phyloP scores from a whole-genome alignment of 768 basidiomycete species.

The Hygrophorus pudorinus region DNA sequence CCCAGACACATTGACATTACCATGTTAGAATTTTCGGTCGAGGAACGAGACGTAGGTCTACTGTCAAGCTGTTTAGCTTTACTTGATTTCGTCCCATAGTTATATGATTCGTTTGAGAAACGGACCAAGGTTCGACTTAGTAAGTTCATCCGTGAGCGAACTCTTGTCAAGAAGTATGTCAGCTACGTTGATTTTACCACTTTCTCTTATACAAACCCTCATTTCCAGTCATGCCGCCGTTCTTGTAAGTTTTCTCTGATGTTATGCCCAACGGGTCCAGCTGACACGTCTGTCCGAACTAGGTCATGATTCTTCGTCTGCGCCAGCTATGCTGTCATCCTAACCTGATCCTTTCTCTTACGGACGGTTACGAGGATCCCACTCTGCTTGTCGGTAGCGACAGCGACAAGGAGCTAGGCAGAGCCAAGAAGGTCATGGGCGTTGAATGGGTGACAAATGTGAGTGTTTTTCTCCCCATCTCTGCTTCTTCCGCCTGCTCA shows the following conservation, averaged over 20 bases:
- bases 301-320: slow-evolving; percentile 69
- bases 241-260: slow-evolving; percentile 25
- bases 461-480: slow-evolving; percentile 1
- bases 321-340: slow-evolving; percentile 71
- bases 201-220: no score
- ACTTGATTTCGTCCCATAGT: slow-evolving; percentile 19
- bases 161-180: slow-evolving; percentile 61
- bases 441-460: slow-evolving; percentile 31
- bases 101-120: slow-evolving; percentile 52
- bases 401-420: slow-evolving; percentile 44
- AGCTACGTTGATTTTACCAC: background rate
- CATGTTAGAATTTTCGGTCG: slow-evolving; percentile 48
- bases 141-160: slow-evolving; percentile 52
- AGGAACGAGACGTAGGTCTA: slow-evolving; percentile 49
- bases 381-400: slow-evolving; percentile 36
- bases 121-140: slow-evolving; percentile 44
- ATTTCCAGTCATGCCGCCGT: slow-evolving; percentile 34
- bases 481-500: background rate
- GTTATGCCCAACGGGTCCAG: background rate
- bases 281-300: background rate
- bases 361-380: slow-evolving; percentile 41
- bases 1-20: slow-evolving; percentile 50
- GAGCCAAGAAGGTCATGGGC: slow-evolving; percentile 42
- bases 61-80: background rate
- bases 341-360: slow-evolving; percentile 51